phyloP scores from a whole-genome alignment of 2,329 filamentous ascomycete genomes.

The Escovopsis sp. region DNA sequence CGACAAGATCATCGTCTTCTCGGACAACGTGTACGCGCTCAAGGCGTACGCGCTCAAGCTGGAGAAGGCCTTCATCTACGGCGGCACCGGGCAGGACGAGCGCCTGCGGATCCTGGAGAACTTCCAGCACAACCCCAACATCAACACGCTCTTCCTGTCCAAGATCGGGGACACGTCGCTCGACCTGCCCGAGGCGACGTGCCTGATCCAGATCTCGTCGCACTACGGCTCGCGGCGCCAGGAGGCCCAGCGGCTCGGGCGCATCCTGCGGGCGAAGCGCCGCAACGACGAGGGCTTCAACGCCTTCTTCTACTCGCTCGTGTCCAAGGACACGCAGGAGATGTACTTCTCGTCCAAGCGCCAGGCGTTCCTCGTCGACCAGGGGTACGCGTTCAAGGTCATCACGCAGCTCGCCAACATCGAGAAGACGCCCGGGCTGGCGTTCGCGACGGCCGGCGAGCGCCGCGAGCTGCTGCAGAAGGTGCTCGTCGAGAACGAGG shows the following conservation, averaged over 20 bases:
- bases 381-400: conserved; percentile 97
- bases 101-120: conserved; percentile 80
- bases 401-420: conserved; percentile 92
- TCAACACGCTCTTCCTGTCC: conserved; percentile 89
- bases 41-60: conserved; percentile 74
- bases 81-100: conserved; percentile 73
- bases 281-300: conserved; percentile 98
- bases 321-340: conserved; percentile 93
- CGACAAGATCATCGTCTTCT: conserved; percentile 97
- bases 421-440: conserved; percentile 65
- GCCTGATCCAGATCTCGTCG: conserved; percentile 91
- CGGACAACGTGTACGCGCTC: conserved; percentile 89
- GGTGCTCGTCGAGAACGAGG: conserved; percentile 77
- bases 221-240: conserved; percentile 95
- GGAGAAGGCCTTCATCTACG: conserved; percentile 80
- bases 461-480: conserved; percentile 77
- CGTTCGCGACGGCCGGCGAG: conserved; percentile 65
- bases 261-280: conserved; percentile 87
- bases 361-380: conserved; percentile 92
- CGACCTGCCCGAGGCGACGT: conserved; percentile 90
- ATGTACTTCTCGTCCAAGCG: conserved; percentile 97
- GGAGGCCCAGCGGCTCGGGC: conserved; percentile 83
- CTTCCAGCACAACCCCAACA: conserved; percentile 80
- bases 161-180: conserved; percentile 99
- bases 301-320: conserved; percentile 95